Base-by-base conservation (phyloP, 805 yeast species). In the Isabelozyma rhagii region DNA sequence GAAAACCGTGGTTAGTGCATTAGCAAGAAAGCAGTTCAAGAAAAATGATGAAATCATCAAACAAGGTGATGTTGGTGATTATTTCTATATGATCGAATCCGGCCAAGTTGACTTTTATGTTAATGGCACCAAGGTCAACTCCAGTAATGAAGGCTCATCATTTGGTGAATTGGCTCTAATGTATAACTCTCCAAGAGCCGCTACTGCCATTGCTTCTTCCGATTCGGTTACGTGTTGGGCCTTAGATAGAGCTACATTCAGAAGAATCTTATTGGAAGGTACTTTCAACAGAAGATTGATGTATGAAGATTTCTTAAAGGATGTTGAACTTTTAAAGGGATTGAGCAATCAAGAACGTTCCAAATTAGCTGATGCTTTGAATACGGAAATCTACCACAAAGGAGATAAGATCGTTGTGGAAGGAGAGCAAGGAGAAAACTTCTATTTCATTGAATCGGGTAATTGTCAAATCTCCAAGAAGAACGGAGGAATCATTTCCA, bases 181-280 rank as follows among this genome's bases (percentile, higher is more conserved):
- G 97, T 93, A 94, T 74, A 93, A 94, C 68, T 84, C 97, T 15
- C 97, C 97, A 53, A 84, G 99, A 71, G 98, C 98, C 7, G 98
- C 98, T 8, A 90, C 98, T 1, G 97, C 89, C 1, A 60, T 79
- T 27, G 92, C 97, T 8, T 77, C 87, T 7, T 89, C 87, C 52
- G 79, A 86, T 60, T 82, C 82, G 31, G 76, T 93, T 46, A 68
- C 72, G 13, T 71, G 76, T 56, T 93, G 97, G 97, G 94, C 96
- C 2, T 78, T 94, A 58, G 99, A 94, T 71, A 83, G 99, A 63
- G 74, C 86, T 61, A 92, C 97, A 1, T 94, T 94, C 75, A 85
- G 97, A 68, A 82, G 92, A 67, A 94, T 94, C 54, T 78, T 94
- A 52, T 77, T 92, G 62, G 97, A 93, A 59, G 90, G 92, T 53